A percentile compares a stretch with the other conserved stretches of the same genome.
phyloP scores from a whole-genome alignment of 2,329 filamentous ascomycete species.

The Botryotinia calthae region DNA sequence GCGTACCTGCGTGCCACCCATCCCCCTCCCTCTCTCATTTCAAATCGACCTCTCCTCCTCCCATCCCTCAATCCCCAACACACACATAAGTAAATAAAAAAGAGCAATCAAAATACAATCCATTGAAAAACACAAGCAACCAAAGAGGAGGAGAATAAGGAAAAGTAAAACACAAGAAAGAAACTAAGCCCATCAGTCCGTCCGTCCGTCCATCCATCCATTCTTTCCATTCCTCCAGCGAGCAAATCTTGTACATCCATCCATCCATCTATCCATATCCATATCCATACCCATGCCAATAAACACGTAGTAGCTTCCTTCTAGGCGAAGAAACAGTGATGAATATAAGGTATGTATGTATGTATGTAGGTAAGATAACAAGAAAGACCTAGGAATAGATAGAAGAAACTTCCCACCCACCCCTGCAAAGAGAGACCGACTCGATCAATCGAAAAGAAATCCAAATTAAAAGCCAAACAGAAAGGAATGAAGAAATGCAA shows the following conservation, averaged over 20 bases:
- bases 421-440: neutral
- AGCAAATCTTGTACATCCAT: neutral
- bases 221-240: neutral
- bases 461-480: neutral
- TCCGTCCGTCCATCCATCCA: neutral
- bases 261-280: neutral
- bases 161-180: neutral
- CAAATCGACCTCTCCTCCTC: neutral
- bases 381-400: neutral
- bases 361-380: neutral
- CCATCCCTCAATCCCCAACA: neutral
- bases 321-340: neutral
- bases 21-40: neutral
- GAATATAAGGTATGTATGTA: neutral
- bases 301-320: neutral
- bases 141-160: neutral
- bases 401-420: neutral
- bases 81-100: neutral
- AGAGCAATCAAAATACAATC: neutral
- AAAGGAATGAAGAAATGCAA: constrained; percentile 4
- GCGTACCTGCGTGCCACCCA: neutral
- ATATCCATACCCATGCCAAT: neutral
- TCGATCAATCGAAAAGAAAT: constrained; percentile 1
- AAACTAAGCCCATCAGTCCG: neutral
- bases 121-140: neutral